Evolutionary conservation across 805 yeast genomes (phyloP), one percentile per base, ranked within the genome.

Genomic region (Brettanomyces naardenensis): DNA sequence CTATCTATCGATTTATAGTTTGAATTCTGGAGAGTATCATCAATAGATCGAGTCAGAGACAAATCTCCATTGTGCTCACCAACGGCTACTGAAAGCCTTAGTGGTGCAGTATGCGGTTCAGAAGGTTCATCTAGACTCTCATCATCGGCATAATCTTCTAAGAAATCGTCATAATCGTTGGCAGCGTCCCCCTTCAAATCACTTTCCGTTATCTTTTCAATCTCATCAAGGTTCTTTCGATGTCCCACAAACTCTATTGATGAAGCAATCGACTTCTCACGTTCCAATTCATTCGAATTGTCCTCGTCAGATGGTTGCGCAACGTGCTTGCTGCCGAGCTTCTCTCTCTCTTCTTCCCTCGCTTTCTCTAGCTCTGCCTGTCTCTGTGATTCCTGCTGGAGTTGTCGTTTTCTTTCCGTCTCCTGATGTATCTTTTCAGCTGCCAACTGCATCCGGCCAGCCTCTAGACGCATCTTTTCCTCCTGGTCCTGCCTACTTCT

Each of bases 171-270:
- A 18, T 33, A 23, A 13, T 33, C 36, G 18, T 20, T n/a, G 6
- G 7, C 25, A 22, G 19, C 6, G 14, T 3, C 33, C 21, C 14
- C 19, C 11, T 6, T 28, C 2, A 10, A 13, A 13, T 27, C 22
- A 7, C 31, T 28, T 5, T 46, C 44, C 3, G 49, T 53, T 22
- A 40, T 15, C 7, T 36, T 32, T 28, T 48, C 58, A 21, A 47
- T 50, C 21, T 59, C 60, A 9, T 30, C 18, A 11, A 44, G 26
- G 11, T 59, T 54, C 28, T 46, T 55, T 40, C 52, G 48, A 37
- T 60, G 66, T 0, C 58, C 54, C 15, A 55, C 51, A 28, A 62
- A 57, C 25, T 59, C 57, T 27, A 64, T 54, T 11, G 59, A 51
- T 7, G 40, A 42, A 11, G 37, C 41, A 11, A 19, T 18, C 10